These are phyloP conservation scores for Arthrobotrys musiformis DNA, from an alignment of 2,329 filamentous ascomycete species.

Conservation along the genomic window DNA sequence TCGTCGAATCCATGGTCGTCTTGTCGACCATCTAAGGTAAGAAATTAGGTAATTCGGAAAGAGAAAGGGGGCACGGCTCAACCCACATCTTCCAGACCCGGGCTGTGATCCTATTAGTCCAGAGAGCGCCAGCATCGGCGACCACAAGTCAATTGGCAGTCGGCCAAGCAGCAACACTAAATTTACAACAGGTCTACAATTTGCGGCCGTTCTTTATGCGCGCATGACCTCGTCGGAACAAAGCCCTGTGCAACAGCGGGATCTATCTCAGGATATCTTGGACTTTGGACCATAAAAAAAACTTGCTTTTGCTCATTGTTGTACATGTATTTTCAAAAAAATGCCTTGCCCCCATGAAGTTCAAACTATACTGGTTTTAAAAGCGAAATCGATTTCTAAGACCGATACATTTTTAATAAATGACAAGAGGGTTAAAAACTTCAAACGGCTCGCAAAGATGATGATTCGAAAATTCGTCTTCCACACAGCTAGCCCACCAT, in stretches of 20 bases:
- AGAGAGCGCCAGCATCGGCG: not conserved
- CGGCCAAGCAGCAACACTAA: slow-evolving; percentile 38
- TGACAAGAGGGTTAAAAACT: not conserved
- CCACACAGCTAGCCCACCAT: too few relatives aligned
- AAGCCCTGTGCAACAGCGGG: not conserved
- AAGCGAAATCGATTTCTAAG: not conserved
- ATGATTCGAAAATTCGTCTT: not conserved
- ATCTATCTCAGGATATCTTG: not conserved
- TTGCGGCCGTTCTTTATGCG: not conserved
- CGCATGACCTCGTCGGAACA: not conserved
- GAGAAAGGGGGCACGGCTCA: slow-evolving; percentile 14
- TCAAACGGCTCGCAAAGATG: slow-evolving; percentile 3
- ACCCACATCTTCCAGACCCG: not conserved
- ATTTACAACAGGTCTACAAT: not conserved
- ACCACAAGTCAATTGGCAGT: not conserved
- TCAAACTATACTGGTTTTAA: not conserved
- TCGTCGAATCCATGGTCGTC: slow-evolving; percentile 38
- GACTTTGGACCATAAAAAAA: not conserved
- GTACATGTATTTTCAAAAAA: slow-evolving; percentile 16
- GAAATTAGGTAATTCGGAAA: slow-evolving; percentile 5
- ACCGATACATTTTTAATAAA: slow-evolving; percentile 14
- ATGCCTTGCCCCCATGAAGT: slow-evolving; percentile 11
- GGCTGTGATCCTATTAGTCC: not conserved
- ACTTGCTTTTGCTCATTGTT: slow-evolving; percentile 27
- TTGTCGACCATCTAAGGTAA: not conserved